Evolutionary conservation across 192 early-diverging fungal species (phyloP), one percentile per base, ranked within the genome.

Genomic region (Coemansia sp.): DNA sequence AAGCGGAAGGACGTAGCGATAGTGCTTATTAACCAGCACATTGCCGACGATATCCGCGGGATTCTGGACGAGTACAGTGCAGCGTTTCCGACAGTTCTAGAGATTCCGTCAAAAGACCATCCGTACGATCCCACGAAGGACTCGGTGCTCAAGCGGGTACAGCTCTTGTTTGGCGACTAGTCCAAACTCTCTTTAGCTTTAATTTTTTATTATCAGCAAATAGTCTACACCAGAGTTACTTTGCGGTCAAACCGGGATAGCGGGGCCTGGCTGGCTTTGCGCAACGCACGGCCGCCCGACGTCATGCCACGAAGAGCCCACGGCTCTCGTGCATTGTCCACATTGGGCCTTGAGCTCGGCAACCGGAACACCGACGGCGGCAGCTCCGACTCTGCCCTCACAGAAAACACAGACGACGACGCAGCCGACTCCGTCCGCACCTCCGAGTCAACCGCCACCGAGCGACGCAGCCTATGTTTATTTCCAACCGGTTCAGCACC

Each of bases 101-200:
- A 99, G 74, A 97, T 99, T 58, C 97, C 97, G 39, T 96, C 94
- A 51, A 99, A 99, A 84, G 96, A 99, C 76, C 93, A 97, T 68
- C 97, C 96, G 37, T 99, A 99, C 78, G 93, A 96, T 82, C 90
- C 89, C 22, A 83, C 85, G 63, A 91, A 90, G 77, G 91, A 93
- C 75, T 91, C 90, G 60, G 91, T 93, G 54, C 82, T 93, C 45
- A 93, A 91, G 85, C 84, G 89, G 62, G 89, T 93, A 54, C 85
- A 89, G 79, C 83, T 86, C 61, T 62, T 93, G 75, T 88, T 93
- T 83, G 91, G 88, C 67, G 91, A 91, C 66, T 92, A 88, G 66
- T 58, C 55, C 22, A 22, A 19, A 21, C 21, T 21, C 21, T 21
- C 21, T 21, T 21, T 21, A 21, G 21, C 21, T 21, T 68, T 29